phyloP scores from a whole-genome alignment of 768 basidiomycete species.

The Scleroderma bovista region DNA sequence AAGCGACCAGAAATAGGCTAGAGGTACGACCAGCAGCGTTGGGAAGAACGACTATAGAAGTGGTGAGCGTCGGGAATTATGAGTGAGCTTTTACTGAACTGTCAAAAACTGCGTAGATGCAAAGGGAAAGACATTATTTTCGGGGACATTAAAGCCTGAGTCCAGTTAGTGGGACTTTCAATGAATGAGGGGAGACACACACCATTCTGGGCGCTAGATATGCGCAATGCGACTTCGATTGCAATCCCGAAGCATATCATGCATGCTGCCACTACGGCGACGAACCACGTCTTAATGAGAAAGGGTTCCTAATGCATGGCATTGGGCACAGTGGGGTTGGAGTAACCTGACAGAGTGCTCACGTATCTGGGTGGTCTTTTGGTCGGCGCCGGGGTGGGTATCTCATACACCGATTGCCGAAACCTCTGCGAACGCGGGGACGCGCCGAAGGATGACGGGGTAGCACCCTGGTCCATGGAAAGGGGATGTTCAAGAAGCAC shows the following conservation, averaged over 20 bases:
- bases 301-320: constrained; percentile 21
- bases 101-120: constrained; percentile 42
- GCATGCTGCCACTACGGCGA: constrained; percentile 34
- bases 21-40: constrained; percentile 43
- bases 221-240: constrained; percentile 39
- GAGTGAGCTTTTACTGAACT: constrained; percentile 26
- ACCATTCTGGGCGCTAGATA: constrained; percentile 43
- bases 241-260: constrained; percentile 45
- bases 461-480: constrained; percentile 5
- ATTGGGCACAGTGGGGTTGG: not conserved
- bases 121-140: constrained; percentile 43
- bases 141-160: constrained; percentile 50
- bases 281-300: constrained; percentile 34
- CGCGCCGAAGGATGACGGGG: not conserved
- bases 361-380: constrained; percentile 41
- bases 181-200: constrained; percentile 10
- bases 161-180: constrained; percentile 5
- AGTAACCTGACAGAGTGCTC: constrained; percentile 10
- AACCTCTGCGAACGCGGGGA: constrained; percentile 30
- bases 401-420: constrained; percentile 42
- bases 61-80: not conserved
- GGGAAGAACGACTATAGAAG: constrained; percentile 52
- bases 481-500: not conserved
- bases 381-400: constrained; percentile 38
- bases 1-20: constrained; percentile 43